phyloP scores from a whole-genome alignment of 2,329 filamentous ascomycete genomes.

The Pseudocercospora fuligena region DNA sequence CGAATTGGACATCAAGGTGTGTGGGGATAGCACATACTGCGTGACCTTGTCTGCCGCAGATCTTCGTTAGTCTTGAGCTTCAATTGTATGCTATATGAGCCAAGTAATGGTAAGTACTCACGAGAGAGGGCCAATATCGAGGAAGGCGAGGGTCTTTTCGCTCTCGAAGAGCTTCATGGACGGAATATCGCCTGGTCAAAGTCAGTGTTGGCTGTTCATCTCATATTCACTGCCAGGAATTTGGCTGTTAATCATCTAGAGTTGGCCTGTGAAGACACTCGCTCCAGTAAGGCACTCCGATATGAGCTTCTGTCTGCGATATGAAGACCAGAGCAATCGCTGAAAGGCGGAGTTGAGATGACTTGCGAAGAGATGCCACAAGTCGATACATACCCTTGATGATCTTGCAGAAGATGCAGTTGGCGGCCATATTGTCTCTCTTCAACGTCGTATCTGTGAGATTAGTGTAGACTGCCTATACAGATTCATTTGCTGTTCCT shows the following conservation, averaged over 20 bases:
- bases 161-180: slow-evolving; percentile 96
- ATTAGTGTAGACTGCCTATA: neutral
- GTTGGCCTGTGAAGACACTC: neutral
- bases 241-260: too few species aligned
- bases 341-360: neutral
- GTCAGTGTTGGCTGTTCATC: neutral
- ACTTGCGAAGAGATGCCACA: too few species aligned
- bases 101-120: slow-evolving; percentile 9
- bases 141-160: slow-evolving; percentile 90
- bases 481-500: slow-evolving; percentile 6
- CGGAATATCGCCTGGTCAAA: slow-evolving; percentile 80
- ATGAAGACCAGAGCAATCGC: neutral
- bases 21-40: slow-evolving; percentile 63
- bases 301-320: neutral
- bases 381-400: slow-evolving; percentile 71
- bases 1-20: slow-evolving; percentile 20
- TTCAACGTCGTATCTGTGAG: neutral
- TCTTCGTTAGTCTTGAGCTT: slow-evolving; percentile 11
- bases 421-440: slow-evolving; percentile 47
- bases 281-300: neutral
- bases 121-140: slow-evolving; percentile 85
- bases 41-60: slow-evolving; percentile 66
- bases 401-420: slow-evolving; percentile 98
- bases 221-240: too few species aligned
- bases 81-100: neutral